These are phyloP conservation scores for Misopates orontium DNA, from an alignment of 257 asterid species.

Conservation along the genomic window DNA sequence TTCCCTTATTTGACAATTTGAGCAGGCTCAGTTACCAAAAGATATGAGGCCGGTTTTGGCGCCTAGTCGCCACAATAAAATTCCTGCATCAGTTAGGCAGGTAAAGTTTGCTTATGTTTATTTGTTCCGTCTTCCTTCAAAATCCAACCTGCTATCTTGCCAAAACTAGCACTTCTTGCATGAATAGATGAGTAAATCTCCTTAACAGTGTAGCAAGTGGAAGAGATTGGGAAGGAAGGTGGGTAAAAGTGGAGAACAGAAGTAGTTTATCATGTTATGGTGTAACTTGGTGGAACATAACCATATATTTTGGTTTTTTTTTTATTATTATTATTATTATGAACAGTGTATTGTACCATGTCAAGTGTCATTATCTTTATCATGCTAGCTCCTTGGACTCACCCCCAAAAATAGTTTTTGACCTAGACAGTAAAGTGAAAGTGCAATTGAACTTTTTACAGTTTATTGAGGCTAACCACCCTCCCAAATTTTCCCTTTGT, in stretches of 20 bases:
- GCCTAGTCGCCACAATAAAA: constrained; percentile 71
- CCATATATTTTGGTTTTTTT: too few species aligned
- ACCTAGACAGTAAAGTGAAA: constrained; percentile 10
- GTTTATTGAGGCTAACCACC: neutral
- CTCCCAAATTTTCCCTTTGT: neutral
- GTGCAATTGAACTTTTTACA: constrained; percentile 10
- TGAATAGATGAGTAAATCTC: constrained; percentile 18
- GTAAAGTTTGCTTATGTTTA: constrained; percentile 38
- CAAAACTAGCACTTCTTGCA: constrained; percentile 11
- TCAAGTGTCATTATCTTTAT: too few species aligned
- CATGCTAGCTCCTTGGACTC: neutral
- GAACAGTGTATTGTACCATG: too few species aligned
- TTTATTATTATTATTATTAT: too few species aligned
- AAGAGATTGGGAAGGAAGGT: constrained; percentile 15
- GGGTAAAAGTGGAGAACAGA: neutral
- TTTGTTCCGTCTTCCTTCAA: constrained; percentile 4
- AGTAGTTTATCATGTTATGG: too few species aligned
- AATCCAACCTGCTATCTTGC: constrained; percentile 11
- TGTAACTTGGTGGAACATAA: too few species aligned
- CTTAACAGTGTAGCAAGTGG: constrained; percentile 2
- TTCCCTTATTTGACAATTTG: constrained; percentile 28
- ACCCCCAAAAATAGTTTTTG: constrained; percentile 9
- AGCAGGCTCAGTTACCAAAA: constrained; percentile 91
- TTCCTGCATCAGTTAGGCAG: constrained; percentile 78
- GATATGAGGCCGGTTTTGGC: constrained; percentile 95